Percentiles rank a stretch among this genome's conserved stretches.
These are phyloP conservation scores for Pseudodiploospora longispora DNA, from an alignment of 2,329 filamentous ascomycete species.

Conservation along the genomic window DNA sequence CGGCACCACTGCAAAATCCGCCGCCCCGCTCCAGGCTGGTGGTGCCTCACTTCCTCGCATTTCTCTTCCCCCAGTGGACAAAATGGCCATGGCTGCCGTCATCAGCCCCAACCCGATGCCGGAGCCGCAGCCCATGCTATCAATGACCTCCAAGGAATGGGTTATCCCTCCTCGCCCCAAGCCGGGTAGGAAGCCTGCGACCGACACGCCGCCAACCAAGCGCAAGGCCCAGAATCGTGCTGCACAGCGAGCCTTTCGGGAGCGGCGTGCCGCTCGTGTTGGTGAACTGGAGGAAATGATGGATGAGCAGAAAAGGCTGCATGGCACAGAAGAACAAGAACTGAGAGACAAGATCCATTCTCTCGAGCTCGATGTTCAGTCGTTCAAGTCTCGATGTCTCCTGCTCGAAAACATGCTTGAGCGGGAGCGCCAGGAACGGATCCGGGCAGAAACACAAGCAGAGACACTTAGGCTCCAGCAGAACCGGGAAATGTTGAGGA, in stretches of 20 bases:
- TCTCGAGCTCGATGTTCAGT: conserved; percentile 59
- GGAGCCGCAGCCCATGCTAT: conserved; percentile 40
- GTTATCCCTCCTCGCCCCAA: conserved; percentile 76
- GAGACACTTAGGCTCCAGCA: conserved; percentile 25
- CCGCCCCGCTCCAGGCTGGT: conserved; percentile 9
- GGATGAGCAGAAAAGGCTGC: conserved; percentile 49
- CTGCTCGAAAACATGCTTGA: conserved; percentile 57
- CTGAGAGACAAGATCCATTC: conserved; percentile 47
- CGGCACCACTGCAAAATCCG: not conserved
- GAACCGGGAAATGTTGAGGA: conserved; percentile 19
- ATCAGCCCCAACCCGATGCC: conserved; percentile 31
- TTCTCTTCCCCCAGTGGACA: conserved; percentile 31
- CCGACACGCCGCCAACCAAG: conserved; percentile 86
- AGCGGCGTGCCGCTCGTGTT: conserved; percentile 77
- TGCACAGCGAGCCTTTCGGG: conserved; percentile 83
- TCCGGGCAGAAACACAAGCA: conserved; percentile 34
- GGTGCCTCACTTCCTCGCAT: conserved; percentile 18
- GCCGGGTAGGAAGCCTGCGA: conserved; percentile 88
- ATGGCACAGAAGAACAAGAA: conserved; percentile 50
- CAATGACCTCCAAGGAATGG: conserved; percentile 78
- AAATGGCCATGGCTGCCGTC: conserved; percentile 40
- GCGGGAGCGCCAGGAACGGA: conserved; percentile 44
- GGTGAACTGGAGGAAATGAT: conserved; percentile 64
- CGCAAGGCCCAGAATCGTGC: conserved; percentile 91
- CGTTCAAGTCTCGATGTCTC: conserved; percentile 53